These are phyloP conservation scores for Amphichorda felina DNA, from an alignment of 2,329 filamentous ascomycete genomes.

Conservation along the genomic window DNA sequence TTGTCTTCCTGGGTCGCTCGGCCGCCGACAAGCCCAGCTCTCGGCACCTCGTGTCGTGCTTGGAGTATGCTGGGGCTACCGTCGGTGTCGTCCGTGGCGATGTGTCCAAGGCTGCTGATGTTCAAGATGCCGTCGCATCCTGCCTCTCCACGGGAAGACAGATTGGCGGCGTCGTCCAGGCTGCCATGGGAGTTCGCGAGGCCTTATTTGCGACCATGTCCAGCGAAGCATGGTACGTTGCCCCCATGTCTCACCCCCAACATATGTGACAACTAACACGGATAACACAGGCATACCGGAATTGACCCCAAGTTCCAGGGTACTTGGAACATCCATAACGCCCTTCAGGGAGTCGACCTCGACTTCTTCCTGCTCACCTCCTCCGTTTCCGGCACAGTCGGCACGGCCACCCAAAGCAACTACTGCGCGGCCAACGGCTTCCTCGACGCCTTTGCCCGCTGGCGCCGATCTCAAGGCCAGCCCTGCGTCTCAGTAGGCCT, in stretches of 20 bases:
- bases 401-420: conserved; percentile 16
- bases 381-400: conserved; percentile 15
- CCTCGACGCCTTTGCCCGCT: conserved; percentile 19
- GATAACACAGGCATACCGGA: conserved; percentile 6
- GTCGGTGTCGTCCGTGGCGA: conserved; percentile 12
- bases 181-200: conserved; percentile 18
- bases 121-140: conserved; percentile 6
- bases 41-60: conserved; percentile 9
- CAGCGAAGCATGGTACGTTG: conserved; percentile 8
- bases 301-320: conserved; percentile 13
- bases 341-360: conserved; percentile 7
- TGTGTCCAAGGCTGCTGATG: conserved; percentile 6
- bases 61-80: conserved; percentile 8
- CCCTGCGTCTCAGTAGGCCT: conserved; percentile 15
- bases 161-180: conserved; percentile 19
- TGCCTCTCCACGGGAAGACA: not conserved
- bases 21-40: conserved; percentile 13
- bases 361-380: conserved; percentile 18
- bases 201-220: conserved; percentile 12
- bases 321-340: conserved; percentile 12
- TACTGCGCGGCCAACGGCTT: conserved; percentile 21
- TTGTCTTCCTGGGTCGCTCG: conserved; percentile 18
- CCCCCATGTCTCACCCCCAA: too few relatives aligned
- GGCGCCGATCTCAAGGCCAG: conserved; percentile 12
- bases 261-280: too few relatives aligned